Percentiles rank a stretch among this genome's conserved stretches.
Conservation (phyloP, 257 asterid species). For the Leonotis leonurus region DNA sequence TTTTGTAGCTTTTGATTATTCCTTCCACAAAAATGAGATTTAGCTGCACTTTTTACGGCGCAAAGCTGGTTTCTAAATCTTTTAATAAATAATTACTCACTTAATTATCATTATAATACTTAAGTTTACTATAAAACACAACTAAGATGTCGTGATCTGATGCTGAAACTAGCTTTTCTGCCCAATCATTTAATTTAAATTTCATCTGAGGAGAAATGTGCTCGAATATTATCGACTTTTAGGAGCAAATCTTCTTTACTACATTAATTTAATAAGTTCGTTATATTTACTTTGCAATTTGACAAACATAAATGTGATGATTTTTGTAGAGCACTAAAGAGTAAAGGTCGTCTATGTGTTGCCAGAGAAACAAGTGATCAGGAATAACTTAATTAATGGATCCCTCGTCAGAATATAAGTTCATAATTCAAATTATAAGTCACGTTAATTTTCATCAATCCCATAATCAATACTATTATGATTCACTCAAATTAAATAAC, state of each 20-base stretch:
- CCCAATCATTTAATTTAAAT: not conserved
- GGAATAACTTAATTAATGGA: too few relatives aligned
- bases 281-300: not conserved
- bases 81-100: not conserved
- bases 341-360: not conserved
- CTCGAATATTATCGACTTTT: conserved; percentile 16
- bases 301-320: not conserved
- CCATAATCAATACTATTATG: too few relatives aligned
- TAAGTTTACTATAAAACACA: too few relatives aligned
- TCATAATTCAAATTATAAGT: too few relatives aligned
- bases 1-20: conserved; percentile 19
- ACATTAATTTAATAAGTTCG: not conserved
- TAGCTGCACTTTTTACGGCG: conserved; percentile 31
- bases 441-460: too few relatives aligned
- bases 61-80: conserved; percentile 19
- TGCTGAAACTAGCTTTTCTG: not conserved
- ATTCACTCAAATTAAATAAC: too few relatives aligned
- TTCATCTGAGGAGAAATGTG: conserved; percentile 1
- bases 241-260: conserved; percentile 23
- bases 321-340: too few relatives aligned
- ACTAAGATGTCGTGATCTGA: not conserved
- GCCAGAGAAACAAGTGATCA: not conserved
- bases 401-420: too few relatives aligned
- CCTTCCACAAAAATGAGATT: conserved; percentile 11
- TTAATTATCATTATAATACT: too few relatives aligned